Evolutionary conservation across 495 filamentous ascomycete genomes (phyloP).

Genomic region (Hypomontagnella submonticulosa): DNA sequence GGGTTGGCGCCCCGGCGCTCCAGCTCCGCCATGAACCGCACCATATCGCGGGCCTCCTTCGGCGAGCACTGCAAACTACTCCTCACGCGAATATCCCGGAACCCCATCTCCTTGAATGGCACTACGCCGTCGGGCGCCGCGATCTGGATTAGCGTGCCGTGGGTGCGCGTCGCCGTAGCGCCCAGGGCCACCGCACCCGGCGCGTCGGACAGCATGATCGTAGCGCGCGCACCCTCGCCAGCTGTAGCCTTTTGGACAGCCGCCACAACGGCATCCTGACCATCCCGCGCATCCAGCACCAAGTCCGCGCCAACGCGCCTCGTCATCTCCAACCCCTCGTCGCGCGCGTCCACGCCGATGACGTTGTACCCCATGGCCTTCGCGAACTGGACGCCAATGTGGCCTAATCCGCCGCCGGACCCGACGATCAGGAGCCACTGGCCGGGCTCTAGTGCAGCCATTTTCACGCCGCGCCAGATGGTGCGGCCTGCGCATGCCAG

Average conservation of each 20-base stretch:
- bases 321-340: constrained; percentile 61
- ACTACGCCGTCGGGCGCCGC: constrained; percentile 63
- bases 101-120: constrained; percentile 64
- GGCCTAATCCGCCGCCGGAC: constrained; percentile 68
- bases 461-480: constrained; percentile 61
- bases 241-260: constrained; percentile 60
- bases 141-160: constrained; percentile 65
- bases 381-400: constrained; percentile 61
- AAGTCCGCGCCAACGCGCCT: constrained; percentile 59
- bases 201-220: constrained; percentile 59
- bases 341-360: constrained; percentile 66
- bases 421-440: constrained; percentile 65
- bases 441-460: constrained; percentile 56
- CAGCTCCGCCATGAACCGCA: constrained; percentile 62
- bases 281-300: constrained; percentile 62
- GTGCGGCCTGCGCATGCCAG: constrained; percentile 69
- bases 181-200: constrained; percentile 56
- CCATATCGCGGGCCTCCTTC: constrained; percentile 61
- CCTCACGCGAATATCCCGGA: constrained; percentile 64
- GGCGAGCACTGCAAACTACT: constrained; percentile 61
- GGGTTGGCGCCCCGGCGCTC: constrained; percentile 25
- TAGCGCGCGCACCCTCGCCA: constrained; percentile 58
- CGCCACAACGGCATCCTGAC: constrained; percentile 56
- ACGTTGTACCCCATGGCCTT: constrained; percentile 52
- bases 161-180: constrained; percentile 65